phyloP scores from a whole-genome alignment of 1,284 basidiomycete genomes.

The Moniliella sp. region DNA sequence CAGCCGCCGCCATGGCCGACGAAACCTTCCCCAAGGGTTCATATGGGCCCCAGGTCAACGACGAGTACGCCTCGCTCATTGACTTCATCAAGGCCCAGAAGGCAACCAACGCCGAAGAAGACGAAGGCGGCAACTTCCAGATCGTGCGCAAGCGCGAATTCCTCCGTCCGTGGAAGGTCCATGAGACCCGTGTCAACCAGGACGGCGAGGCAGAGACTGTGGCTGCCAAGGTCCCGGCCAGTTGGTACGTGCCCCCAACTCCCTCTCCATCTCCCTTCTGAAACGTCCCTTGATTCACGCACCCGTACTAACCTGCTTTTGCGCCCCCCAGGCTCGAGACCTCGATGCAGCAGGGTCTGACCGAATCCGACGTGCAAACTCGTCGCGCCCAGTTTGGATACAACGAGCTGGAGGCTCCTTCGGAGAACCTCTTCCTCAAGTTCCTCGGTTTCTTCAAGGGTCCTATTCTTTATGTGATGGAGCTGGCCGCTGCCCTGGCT shows the following conservation, averaged over 20 bases:
- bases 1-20: too few species aligned
- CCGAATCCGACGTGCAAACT: constrained; percentile 35
- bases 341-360: constrained; percentile 37
- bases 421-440: constrained; percentile 39
- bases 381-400: constrained; percentile 31
- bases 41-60: constrained; percentile 9
- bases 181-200: constrained; percentile 32
- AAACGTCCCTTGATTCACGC: too few species aligned
- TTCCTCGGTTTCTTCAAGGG: constrained; percentile 36
- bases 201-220: constrained; percentile 28
- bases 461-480: constrained; percentile 36
- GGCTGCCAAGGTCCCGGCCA: constrained; percentile 26
- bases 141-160: constrained; percentile 27
- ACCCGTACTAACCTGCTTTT: neutral
- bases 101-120: constrained; percentile 10
- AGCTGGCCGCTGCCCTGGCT: constrained; percentile 34
- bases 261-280: too few species aligned
- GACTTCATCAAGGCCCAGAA: constrained; percentile 29
- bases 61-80: constrained; percentile 28
- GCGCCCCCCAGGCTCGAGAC: constrained; percentile 37
- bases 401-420: constrained; percentile 35
- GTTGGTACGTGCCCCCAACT: constrained; percentile 27
- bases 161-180: constrained; percentile 25
- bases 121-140: constrained; percentile 14
- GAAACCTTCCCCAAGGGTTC: too few species aligned